These are phyloP conservation scores for Heliamphora pulchella DNA, from an alignment of 179 eudicot genomes.

Conservation along the genomic window DNA sequence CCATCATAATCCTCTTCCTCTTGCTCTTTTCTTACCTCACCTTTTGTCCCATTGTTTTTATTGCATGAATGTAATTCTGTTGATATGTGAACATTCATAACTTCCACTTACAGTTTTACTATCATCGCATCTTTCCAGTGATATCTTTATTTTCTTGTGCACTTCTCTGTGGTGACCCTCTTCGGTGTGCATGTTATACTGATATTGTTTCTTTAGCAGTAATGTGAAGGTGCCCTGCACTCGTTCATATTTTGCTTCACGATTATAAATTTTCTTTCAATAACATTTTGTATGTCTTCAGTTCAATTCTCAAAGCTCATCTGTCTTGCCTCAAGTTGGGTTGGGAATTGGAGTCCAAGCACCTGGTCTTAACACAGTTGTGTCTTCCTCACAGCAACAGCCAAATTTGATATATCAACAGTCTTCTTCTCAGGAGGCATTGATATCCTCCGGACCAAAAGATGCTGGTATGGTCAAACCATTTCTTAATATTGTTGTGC, in stretches of 20 bases:
- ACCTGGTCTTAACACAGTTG: slow-evolving; percentile 42
- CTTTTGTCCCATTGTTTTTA: not conserved
- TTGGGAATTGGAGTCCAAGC: slow-evolving; percentile 65
- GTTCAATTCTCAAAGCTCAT: slow-evolving; percentile 74
- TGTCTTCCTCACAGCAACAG: slow-evolving; percentile 63
- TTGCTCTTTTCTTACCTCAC: not conserved
- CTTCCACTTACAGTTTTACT: too few species aligned
- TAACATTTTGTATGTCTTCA: slow-evolving; percentile 29
- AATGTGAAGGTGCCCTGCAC: not conserved
- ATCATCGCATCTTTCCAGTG: not conserved
- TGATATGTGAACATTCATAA: not conserved
- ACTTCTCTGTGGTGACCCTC: not conserved
- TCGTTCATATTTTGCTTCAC: not conserved
- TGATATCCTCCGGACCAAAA: slow-evolving; percentile 43
- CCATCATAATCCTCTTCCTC: not conserved
- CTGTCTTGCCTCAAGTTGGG: slow-evolving; percentile 60
- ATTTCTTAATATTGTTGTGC: not conserved
- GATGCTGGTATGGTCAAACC: slow-evolving; percentile 49
- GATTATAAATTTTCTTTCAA: not conserved
- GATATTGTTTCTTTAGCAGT: not conserved
- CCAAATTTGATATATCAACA: slow-evolving; percentile 51
- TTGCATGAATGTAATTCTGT: not conserved
- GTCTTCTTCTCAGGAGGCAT: slow-evolving; percentile 53
- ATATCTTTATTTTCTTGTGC: not conserved
- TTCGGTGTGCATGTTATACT: not conserved